Evolutionary conservation across 2,329 filamentous ascomycete species (phyloP).

Genomic region (Cordyceps militaris): DNA sequence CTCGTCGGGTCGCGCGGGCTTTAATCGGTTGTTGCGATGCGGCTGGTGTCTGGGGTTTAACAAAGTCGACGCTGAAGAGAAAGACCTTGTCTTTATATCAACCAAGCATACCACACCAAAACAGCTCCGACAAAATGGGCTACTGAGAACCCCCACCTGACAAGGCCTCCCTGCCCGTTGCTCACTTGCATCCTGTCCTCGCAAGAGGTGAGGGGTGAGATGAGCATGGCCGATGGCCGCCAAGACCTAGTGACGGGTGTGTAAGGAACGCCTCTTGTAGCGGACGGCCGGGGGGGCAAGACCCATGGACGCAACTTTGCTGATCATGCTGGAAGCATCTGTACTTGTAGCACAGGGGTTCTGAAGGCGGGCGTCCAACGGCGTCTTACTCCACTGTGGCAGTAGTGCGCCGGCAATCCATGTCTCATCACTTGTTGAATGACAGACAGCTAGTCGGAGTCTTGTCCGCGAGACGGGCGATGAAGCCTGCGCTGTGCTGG

Average conservation of each 20-base stretch:
- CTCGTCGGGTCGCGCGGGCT: neutral
- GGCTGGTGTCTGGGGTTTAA: constrained; percentile 2
- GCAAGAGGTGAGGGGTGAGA: neutral
- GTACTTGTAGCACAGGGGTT: constrained; percentile 3
- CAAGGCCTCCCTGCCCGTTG: constrained; percentile 5
- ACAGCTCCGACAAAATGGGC: neutral
- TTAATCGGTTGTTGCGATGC: neutral
- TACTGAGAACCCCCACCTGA: neutral
- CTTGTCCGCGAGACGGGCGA: neutral
- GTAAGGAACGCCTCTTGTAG: constrained; percentile 5
- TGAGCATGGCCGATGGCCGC: constrained; percentile 7
- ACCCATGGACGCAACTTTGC: neutral
- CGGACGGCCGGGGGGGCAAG: neutral
- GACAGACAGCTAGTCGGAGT: neutral
- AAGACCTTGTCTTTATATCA: neutral
- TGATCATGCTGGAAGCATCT: constrained; percentile 1
- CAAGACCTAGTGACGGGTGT: neutral
- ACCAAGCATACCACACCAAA: neutral
- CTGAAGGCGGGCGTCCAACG: neutral
- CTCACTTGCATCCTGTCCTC: neutral
- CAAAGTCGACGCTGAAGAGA: neutral
- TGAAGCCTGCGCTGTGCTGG: neutral
- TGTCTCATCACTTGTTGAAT: constrained; percentile 3
- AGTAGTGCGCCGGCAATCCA: neutral
- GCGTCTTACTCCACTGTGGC: constrained; percentile 7